Base-by-base conservation (phyloP, 345 rosid species). In the Streptanthus diversifolius region DNA sequence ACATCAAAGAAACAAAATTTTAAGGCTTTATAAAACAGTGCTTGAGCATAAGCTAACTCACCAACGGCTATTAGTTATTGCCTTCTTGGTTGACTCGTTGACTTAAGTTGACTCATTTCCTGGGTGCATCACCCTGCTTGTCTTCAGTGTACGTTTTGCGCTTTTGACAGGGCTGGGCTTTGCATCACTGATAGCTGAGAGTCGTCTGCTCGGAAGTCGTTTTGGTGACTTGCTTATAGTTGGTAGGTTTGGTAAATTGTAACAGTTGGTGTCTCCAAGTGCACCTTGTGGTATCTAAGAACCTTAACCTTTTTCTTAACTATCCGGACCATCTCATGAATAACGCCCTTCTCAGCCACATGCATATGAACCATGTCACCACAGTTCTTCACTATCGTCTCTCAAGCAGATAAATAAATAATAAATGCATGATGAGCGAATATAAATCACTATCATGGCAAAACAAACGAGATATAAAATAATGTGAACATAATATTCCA, bases 311-410 rank as follows among this genome's bases (percentile, higher is more conserved):
- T 92, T 82, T 95, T 95, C 89, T 84, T 90, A 15, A 81, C 92
- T 74, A 95, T 87, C 80, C 68, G 88, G 71, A 95, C 97, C 99
- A 95, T 91, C 77, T 95, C 98, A 78, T 88, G 97, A 43, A 92
- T 92, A 80, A 95, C 72, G 81, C 87, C 97, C 78, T 81, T 95
- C 85, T 95, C 98, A 45, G 98, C 99, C n/a, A 92, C 98, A 77
- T 92, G 96, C 99, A 95, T 92, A 81, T 92, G 98, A 48, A 95
- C 98, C 80, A 95, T 85, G 80, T 95, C 98, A 75, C 98, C 97
- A 74, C 99, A 95, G 71, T 95, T 95, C 87, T 95, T 95, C 77
- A 92, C 79, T 52, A 95, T 83, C 21, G 99, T 95, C 89, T n/a
- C n/a, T 95, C 99, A 85, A 95, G 85, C 40, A 95, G 84, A 98